These are phyloP conservation scores for Metschnikowia santaceciliae DNA, from an alignment of 805 yeast genomes.

Conservation along the genomic window DNA sequence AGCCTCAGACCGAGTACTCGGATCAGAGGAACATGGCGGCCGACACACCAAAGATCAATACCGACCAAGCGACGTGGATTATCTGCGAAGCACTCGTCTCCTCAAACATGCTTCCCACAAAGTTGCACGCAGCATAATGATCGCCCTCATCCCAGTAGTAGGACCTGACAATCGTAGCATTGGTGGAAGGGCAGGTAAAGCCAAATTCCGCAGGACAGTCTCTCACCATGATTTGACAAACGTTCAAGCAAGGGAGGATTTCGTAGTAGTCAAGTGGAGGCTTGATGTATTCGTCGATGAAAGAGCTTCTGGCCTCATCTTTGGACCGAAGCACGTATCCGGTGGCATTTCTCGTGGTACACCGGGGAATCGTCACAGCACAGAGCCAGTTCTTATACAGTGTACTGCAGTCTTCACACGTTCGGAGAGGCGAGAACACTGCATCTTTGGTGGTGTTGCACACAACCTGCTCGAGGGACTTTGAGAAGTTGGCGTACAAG, in stretches of 20 bases:
- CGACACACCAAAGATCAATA: constrained; percentile 1
- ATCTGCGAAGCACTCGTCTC: constrained; percentile 6
- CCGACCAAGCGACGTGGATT: constrained; percentile 6
- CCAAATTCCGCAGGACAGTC: constrained; percentile 79
- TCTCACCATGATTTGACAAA: constrained; percentile 73
- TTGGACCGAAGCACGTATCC: constrained; percentile 46
- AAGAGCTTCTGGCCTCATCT: constrained; percentile 55
- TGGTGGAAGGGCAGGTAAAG: constrained; percentile 64
- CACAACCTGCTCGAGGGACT: constrained; percentile 69
- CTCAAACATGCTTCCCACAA: constrained; percentile 23
- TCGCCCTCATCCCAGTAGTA: constrained; percentile 39
- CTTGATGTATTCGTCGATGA: constrained; percentile 47
- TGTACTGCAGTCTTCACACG: constrained; percentile 67
- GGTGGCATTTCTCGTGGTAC: constrained; percentile 49
- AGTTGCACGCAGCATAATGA: constrained; percentile 34
- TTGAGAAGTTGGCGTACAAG: constrained; percentile 62
- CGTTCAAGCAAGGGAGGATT: constrained; percentile 78
- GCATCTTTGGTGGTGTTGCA: constrained; percentile 70
- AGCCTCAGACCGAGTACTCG: background rate
- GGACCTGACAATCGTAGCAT: constrained; percentile 33
- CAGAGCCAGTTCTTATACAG: constrained; percentile 88
- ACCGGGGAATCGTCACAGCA: constrained; percentile 81
- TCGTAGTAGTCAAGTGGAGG: constrained; percentile 68
- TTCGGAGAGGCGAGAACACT: constrained; percentile 65
- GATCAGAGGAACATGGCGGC: constrained; percentile 2